Evolutionary conservation across 2,329 filamentous ascomycete genomes (phyloP).

Genomic region (Hymenoscyphus scutula): DNA sequence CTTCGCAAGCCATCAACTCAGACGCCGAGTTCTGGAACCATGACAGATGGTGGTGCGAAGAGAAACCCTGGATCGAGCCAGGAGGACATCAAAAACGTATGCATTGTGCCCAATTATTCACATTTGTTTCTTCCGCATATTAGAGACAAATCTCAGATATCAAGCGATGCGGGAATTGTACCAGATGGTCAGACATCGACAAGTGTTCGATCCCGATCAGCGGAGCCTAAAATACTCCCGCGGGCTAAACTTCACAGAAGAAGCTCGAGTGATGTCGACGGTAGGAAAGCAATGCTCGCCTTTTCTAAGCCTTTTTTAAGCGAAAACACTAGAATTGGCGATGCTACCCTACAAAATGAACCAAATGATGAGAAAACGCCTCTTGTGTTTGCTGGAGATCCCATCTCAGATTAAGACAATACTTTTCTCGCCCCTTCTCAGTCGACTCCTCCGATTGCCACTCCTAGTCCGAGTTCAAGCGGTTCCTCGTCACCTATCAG

Average conservation of each 20-base stretch:
- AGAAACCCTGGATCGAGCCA: background rate
- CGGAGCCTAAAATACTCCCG: background rate
- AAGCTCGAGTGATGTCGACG: background rate
- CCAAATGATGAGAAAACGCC: background rate
- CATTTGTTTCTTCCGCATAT: background rate
- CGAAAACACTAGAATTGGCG: constrained; percentile 1
- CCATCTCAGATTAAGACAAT: background rate
- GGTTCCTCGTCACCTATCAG: background rate
- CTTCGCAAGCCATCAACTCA: background rate
- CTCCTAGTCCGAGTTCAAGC: background rate
- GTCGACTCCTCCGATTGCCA: background rate
- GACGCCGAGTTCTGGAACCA: background rate
- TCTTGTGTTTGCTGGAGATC: background rate
- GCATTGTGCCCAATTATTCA: background rate
- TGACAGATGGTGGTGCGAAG: background rate
- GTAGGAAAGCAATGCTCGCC: background rate
- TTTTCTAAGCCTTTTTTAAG: background rate
- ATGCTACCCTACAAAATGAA: background rate
- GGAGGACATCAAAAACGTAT: constrained; percentile 13
- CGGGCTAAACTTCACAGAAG: background rate
- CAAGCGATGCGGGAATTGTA: background rate
- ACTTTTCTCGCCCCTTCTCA: background rate
- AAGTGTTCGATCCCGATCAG: constrained; percentile 2
- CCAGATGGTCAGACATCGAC: background rate
- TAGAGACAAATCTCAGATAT: background rate